These are phyloP conservation scores for Colletotrichum plurivorum DNA, from an alignment of 2,329 filamentous ascomycete species.

Conservation along the genomic window DNA sequence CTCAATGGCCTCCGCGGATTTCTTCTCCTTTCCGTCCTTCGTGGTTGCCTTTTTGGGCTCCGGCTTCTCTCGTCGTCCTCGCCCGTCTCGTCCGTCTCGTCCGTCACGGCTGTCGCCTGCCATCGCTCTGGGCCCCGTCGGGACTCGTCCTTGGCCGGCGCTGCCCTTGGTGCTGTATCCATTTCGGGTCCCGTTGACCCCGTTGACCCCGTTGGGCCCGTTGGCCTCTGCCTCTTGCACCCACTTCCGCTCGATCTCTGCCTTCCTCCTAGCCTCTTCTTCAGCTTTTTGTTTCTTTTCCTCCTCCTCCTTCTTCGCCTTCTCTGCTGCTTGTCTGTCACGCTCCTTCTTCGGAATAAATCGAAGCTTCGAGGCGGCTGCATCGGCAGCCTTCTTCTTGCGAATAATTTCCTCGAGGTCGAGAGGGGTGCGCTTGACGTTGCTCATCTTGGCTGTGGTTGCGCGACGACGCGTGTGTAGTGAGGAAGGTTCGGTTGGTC, in stretches of 20 bases:
- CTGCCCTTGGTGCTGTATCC: slow-evolving; percentile 61
- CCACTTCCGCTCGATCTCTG: slow-evolving; percentile 71
- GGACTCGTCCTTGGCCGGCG: slow-evolving; percentile 58
- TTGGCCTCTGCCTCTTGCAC: slow-evolving; percentile 42
- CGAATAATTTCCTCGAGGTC: slow-evolving; percentile 89
- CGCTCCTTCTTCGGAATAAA: slow-evolving; percentile 88
- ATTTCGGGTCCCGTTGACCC: slow-evolving; percentile 41
- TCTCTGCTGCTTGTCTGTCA: slow-evolving; percentile 84
- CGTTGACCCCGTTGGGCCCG: slow-evolving; percentile 47
- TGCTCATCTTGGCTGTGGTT: slow-evolving; percentile 12
- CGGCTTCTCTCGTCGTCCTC: slow-evolving; percentile 48
- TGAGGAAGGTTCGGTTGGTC: too few relatives aligned
- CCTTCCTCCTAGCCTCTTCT: slow-evolving; percentile 77
- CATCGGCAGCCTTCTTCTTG: slow-evolving; percentile 89
- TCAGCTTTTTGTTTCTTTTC: slow-evolving; percentile 65
- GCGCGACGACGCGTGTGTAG: too few relatives aligned
- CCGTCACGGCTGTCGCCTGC: not conserved
- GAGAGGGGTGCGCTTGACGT: slow-evolving; percentile 63
- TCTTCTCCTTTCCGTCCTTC: slow-evolving; percentile 54
- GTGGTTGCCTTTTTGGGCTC: slow-evolving; percentile 63
- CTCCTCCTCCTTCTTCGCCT: slow-evolving; percentile 78
- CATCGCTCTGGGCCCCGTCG: slow-evolving; percentile 36
- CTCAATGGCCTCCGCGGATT: slow-evolving; percentile 75
- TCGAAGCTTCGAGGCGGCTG: slow-evolving; percentile 87
- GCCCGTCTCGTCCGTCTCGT: slow-evolving; percentile 56